Evolutionary conservation across 2,329 filamentous ascomycete genomes (phyloP), one percentile per base, ranked within the genome.

Genomic region (Pseudopithomyces maydicus): DNA sequence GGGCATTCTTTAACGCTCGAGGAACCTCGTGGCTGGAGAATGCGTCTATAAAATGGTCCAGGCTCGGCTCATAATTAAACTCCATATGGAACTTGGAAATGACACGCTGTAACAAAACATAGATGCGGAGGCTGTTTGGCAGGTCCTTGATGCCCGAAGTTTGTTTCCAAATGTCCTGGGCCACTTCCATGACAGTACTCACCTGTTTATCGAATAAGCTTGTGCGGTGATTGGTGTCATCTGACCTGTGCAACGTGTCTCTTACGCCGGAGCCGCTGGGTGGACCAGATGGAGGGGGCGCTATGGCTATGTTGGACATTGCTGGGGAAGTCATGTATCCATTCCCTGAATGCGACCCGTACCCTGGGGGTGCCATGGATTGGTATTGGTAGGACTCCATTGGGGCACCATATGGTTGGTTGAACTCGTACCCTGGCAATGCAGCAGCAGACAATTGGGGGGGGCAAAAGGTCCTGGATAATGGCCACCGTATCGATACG

Each of bases 81-180:
- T 79, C 80, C 15, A 82, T 73, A 42, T 81, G 78, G 67, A 88
- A 91, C 35, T 79, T 80, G 53, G 81, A 81, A 54, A 84, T 80
- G 50, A 87, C 76, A 69, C 90, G 86, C 67, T 89, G 81, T 41
- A 93, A 81, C 10, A 90, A 79, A 45, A 86, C 82, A 57, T 84
- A 84, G 15, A 90, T 80, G 62, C 86, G 85, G 45, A 90, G 80
- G 57, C 83, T 84, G 38, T 84, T 82, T 14, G 87, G 82, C 15
- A 91, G 75, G 49, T 87, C 83, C 63, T 85, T 85, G 59, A 91
- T 78, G 2, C 81, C 80, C 7, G 81, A 81, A 2, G 88, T 82
- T 20, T 79, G 76, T 59, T 84, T 83, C 88, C 89, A 93, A 35
- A 89, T 74, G 22, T 86, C 83, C 56, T 84, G 81, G 4, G 85